These are phyloP conservation scores for Notholithocarpus densiflorus DNA, from an alignment of 306 rosid species.

Conservation along the genomic window DNA sequence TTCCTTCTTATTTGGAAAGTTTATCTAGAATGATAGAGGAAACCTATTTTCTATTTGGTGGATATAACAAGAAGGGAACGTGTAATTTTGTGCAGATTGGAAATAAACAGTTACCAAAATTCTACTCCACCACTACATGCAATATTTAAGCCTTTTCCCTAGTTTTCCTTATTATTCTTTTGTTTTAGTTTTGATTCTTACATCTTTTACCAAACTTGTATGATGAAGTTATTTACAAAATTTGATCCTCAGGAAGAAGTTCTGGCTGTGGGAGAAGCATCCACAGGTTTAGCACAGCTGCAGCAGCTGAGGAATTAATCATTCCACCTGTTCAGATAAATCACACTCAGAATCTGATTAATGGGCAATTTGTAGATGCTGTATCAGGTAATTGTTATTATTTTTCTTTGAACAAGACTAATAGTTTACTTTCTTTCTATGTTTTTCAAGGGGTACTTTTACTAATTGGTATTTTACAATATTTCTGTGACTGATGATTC, in stretches of 20 bases:
- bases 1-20: not conserved
- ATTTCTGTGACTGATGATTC: not conserved
- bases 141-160: not conserved
- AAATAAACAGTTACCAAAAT: not conserved
- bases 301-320: constrained; percentile 56
- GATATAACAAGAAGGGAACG: not conserved
- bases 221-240: not conserved
- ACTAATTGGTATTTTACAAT: not conserved
- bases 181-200: not conserved
- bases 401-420: not conserved
- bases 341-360: constrained; percentile 66
- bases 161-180: not conserved
- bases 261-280: constrained; percentile 30
- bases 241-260: constrained; percentile 46
- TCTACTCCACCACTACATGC: not conserved
- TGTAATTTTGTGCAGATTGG: not conserved
- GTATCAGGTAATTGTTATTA: constrained; percentile 55
- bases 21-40: not conserved
- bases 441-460: not conserved
- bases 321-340: constrained; percentile 62
- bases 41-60: not conserved
- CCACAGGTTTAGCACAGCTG: constrained; percentile 57
- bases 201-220: not conserved
- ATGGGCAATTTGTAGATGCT: constrained; percentile 83
- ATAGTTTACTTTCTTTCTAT: not conserved